A percentile compares a stretch with the other conserved stretches of the same genome.
phyloP scores from a whole-genome alignment of 768 basidiomycete genomes.

The Termitomyces sp. region DNA sequence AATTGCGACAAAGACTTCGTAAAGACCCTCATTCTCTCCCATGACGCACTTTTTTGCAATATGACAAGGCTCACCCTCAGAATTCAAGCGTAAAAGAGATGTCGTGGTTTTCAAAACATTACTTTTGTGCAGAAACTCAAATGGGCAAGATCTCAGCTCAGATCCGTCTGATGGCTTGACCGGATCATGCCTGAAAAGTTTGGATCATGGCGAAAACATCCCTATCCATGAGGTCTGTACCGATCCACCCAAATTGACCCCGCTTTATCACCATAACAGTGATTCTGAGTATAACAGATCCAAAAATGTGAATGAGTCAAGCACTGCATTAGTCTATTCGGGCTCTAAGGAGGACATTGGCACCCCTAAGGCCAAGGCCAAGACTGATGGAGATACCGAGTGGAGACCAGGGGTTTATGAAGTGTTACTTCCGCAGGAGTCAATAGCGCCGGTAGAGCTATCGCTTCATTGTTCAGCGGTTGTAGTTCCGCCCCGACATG shows the following conservation, averaged over 20 bases:
- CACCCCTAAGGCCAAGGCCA: slow-evolving; percentile 7
- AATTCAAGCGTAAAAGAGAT: no score
- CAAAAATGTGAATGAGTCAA: slow-evolving; percentile 7
- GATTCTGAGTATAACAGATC: slow-evolving; percentile 5
- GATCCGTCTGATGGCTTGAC: slow-evolving; percentile 25
- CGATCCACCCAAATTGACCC: slow-evolving; percentile 2
- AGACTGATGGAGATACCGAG: slow-evolving; percentile 12
- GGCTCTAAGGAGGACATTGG: slow-evolving; percentile 44
- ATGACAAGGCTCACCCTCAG: no score
- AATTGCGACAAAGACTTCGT: neutral
- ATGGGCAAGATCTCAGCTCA: slow-evolving; percentile 22
- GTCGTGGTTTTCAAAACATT: no score
- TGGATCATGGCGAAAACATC: slow-evolving; percentile 7
- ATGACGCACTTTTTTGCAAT: neutral
- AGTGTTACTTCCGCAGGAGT: slow-evolving; percentile 24
- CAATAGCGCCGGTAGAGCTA: slow-evolving; percentile 1
- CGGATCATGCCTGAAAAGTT: no score
- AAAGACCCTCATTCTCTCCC: neutral
- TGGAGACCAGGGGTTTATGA: slow-evolving; percentile 50
- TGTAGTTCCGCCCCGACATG: slow-evolving; percentile 9
- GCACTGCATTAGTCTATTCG: slow-evolving; percentile 32
- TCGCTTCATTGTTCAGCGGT: slow-evolving; percentile 1
- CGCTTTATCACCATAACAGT: neutral
- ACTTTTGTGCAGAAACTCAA: slow-evolving; percentile 21
- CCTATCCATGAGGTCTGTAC: slow-evolving; percentile 13